Conservation (phyloP, 345 rosid species). For the Tarenaya hassleriana region DNA sequence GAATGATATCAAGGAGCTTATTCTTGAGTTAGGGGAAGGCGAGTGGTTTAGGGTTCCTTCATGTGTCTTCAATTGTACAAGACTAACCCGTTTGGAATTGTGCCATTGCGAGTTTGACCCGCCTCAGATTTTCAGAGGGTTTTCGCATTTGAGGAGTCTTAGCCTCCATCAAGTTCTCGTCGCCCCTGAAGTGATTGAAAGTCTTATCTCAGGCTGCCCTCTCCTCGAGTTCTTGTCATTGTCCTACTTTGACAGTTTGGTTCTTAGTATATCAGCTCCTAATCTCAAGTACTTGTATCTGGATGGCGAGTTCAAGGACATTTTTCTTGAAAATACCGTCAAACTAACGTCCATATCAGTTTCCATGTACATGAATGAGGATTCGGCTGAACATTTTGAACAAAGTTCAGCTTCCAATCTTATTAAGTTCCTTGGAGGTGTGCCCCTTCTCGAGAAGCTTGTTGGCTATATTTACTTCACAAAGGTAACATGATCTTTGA, state of each 20-base stretch:
- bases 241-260: constrained; percentile 77
- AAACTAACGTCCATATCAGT: constrained; percentile 58
- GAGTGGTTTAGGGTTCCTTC: constrained; percentile 82
- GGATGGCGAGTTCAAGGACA: constrained; percentile 85
- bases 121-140: constrained; percentile 61
- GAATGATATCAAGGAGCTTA: constrained; percentile 55
- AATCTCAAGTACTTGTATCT: constrained; percentile 72
- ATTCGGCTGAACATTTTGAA: constrained; percentile 70
- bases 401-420: constrained; percentile 77
- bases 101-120: constrained; percentile 77
- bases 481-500: constrained; percentile 45
- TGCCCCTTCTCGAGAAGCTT: constrained; percentile 73
- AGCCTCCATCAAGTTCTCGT: constrained; percentile 71
- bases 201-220: constrained; percentile 67
- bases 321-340: constrained; percentile 69
- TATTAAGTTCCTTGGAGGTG: constrained; percentile 70
- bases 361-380: constrained; percentile 86
- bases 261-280: constrained; percentile 59
- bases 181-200: constrained; percentile 69
- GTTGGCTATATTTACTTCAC: constrained; percentile 78
- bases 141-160: constrained; percentile 55
- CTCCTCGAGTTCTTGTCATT: constrained; percentile 69
- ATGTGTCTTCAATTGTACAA: constrained; percentile 57
- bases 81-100: constrained; percentile 61
- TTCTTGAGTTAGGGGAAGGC: constrained; percentile 76